Evolutionary conservation across 2,329 filamentous ascomycete species (phyloP).

Genomic region (Paracorniculantispora psalliotae): DNA sequence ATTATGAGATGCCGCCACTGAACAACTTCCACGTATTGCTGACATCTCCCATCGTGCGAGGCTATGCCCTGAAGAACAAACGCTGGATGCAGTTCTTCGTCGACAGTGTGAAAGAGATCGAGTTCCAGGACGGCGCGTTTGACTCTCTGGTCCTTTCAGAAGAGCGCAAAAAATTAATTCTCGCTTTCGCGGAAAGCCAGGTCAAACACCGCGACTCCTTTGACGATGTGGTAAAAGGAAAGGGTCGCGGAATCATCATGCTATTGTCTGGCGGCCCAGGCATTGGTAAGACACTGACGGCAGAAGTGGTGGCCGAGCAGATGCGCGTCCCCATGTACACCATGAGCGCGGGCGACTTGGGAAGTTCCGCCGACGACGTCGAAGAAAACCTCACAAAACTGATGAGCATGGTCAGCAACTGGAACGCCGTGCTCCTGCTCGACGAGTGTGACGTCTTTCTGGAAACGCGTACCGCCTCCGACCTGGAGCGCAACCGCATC

Average conservation of each 20-base stretch:
- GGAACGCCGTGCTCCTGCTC: conserved; percentile 79
- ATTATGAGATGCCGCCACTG: conserved; percentile 50
- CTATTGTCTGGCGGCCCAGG: conserved; percentile 82
- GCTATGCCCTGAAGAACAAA: conserved; percentile 84
- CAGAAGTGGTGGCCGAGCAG: conserved; percentile 78
- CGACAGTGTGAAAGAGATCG: conserved; percentile 73
- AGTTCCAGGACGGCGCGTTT: conserved; percentile 80
- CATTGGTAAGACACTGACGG: conserved; percentile 83
- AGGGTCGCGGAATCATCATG: conserved; percentile 79
- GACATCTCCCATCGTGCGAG: conserved; percentile 76
- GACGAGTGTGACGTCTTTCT: conserved; percentile 85
- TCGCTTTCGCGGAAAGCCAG: conserved; percentile 74
- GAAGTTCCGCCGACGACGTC: conserved; percentile 67
- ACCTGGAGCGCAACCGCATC: conserved; percentile 78
- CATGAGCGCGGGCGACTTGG: conserved; percentile 76
- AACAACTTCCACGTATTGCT: conserved; percentile 80
- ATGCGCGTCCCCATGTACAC: conserved; percentile 78
- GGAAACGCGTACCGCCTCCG: conserved; percentile 74
- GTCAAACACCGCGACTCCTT: conserved; percentile 75
- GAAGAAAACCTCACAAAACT: conserved; percentile 77
- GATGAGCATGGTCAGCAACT: conserved; percentile 77
- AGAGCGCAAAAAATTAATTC: conserved; percentile 60
- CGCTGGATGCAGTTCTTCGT: conserved; percentile 86
- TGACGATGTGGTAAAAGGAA: conserved; percentile 76
- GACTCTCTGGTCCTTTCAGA: conserved; percentile 69